Evolutionary conservation across 768 basidiomycete genomes (phyloP).

Genomic region (Amanita exitialis): DNA sequence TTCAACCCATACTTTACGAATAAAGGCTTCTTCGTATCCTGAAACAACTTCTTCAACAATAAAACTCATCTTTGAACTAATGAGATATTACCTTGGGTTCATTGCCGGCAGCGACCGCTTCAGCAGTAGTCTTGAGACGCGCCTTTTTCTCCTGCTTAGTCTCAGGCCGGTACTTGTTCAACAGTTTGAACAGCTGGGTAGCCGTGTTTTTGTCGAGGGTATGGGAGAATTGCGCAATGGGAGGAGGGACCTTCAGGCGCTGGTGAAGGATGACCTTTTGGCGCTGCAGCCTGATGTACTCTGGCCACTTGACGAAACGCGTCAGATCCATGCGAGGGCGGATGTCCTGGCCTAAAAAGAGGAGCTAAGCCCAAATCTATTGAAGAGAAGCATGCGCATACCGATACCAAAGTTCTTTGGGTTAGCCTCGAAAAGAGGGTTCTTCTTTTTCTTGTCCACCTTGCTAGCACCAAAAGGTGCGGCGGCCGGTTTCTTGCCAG

Average conservation of each 20-base stretch:
- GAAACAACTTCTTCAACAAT: not conserved
- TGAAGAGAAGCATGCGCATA: conserved; percentile 22
- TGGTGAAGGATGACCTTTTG: conserved; percentile 98
- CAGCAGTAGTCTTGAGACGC: conserved; percentile 71
- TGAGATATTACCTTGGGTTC: conserved; percentile 32
- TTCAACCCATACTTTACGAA: conserved; percentile 96
- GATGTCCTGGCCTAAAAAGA: conserved; percentile 77
- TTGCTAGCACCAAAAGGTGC: conserved; percentile 79
- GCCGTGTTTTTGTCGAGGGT: conserved; percentile 99
- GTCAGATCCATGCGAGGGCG: conserved; percentile 85
- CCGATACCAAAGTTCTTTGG: conserved; percentile 96
- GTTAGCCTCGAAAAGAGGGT: conserved; percentile 88
- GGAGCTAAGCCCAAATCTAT: not conserved
- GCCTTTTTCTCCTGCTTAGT: conserved; percentile 96
- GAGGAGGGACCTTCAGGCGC: conserved; percentile 96
- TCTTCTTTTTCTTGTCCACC: conserved; percentile 69
- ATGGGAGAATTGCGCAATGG: conserved; percentile 96
- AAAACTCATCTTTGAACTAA: not conserved
- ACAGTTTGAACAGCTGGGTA: conserved; percentile 92
- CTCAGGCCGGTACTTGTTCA: conserved; percentile 97
- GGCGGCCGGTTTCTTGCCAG: conserved; percentile 78
- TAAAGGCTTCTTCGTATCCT: conserved; percentile 90
- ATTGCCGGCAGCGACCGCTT: conserved; percentile 75
- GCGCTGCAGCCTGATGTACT: conserved; percentile 95
- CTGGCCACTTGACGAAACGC: conserved; percentile 99